Evolutionary conservation across 805 yeast genomes (phyloP).

Genomic region (Candida pseudoglaebosa): DNA sequence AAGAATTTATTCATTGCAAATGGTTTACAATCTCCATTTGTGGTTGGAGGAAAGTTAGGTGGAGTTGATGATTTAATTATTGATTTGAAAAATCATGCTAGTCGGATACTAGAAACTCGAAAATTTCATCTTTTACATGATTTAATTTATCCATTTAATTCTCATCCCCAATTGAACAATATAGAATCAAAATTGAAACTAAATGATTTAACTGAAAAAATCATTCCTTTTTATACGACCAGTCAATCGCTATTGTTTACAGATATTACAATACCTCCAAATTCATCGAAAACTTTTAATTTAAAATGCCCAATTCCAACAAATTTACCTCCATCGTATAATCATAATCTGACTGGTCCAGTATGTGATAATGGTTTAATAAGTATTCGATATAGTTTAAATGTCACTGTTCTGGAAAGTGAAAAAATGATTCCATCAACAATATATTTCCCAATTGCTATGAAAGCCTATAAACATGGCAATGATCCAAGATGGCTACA

Average conservation of each 20-base stretch:
- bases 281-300: slow-evolving; percentile 15
- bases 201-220: slow-evolving; percentile 25
- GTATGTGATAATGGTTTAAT: slow-evolving; percentile 37
- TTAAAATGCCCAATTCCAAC: slow-evolving; percentile 21
- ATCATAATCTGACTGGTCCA: slow-evolving; percentile 37
- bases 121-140: slow-evolving; percentile 30
- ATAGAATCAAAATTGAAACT: slow-evolving; percentile 11
- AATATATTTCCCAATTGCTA: slow-evolving; percentile 34
- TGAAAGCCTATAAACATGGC: slow-evolving; percentile 22
- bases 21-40: slow-evolving; percentile 14
- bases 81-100: slow-evolving; percentile 13
- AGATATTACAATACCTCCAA: slow-evolving; percentile 20
- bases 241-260: slow-evolving; percentile 37
- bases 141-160: slow-evolving; percentile 28
- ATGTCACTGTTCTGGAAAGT: slow-evolving; percentile 29
- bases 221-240: slow-evolving; percentile 39
- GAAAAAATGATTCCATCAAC: slow-evolving; percentile 15
- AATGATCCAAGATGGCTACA: slow-evolving; percentile 26
- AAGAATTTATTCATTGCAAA: slow-evolving; percentile 19
- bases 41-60: slow-evolving; percentile 32
- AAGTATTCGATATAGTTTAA: slow-evolving; percentile 33
- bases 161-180: slow-evolving; percentile 12
- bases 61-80: slow-evolving; percentile 32
- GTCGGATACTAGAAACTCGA: slow-evolving; percentile 15
- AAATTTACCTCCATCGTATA: slow-evolving; percentile 37